These are phyloP conservation scores for Backusella westeae DNA, from an alignment of 192 early-diverging fungal genomes.

Conservation along the genomic window DNA sequence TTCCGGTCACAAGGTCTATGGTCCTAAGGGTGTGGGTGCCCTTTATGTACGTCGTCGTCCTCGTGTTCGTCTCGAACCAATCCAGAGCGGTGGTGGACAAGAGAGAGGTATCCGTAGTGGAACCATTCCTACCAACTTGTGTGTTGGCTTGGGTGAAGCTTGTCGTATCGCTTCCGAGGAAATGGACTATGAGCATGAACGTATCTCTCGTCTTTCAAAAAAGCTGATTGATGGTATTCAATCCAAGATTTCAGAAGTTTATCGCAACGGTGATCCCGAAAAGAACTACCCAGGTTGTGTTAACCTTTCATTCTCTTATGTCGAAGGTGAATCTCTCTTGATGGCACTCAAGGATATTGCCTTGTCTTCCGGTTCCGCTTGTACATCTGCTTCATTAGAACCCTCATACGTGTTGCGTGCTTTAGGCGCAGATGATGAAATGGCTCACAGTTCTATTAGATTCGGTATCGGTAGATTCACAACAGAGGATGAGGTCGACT, in stretches of 20 bases:
- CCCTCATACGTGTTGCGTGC: constrained; percentile 96
- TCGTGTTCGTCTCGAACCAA: constrained; percentile 87
- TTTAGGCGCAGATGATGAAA: constrained; percentile 94
- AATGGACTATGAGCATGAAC: constrained; percentile 79
- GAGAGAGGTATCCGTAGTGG: constrained; percentile 93
- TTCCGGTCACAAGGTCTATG: constrained; percentile 96
- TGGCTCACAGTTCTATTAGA: constrained; percentile 93
- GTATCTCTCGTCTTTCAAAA: constrained; percentile 70
- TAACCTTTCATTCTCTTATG: constrained; percentile 94
- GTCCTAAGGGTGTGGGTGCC: constrained; percentile 96
- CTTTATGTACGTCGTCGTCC: constrained; percentile 92
- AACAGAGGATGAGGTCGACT: constrained; percentile 92
- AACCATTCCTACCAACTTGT: constrained; percentile 88
- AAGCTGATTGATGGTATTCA: constrained; percentile 81
- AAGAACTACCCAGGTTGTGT: constrained; percentile 87
- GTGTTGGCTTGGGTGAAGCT: constrained; percentile 89
- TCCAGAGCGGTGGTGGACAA: constrained; percentile 93
- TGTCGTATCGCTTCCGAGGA: constrained; percentile 76
- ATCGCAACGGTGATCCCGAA: constrained; percentile 86
- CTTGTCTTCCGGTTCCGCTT: constrained; percentile 91
- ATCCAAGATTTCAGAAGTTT: constrained; percentile 73
- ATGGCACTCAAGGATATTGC: constrained; percentile 99
- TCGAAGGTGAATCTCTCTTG: constrained; percentile 95
- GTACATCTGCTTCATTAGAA: constrained; percentile 94
- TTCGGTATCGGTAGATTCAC: constrained; percentile 98